Conservation (phyloP, 2,329 filamentous ascomycete species). For the Penicillium brevicompactum region DNA sequence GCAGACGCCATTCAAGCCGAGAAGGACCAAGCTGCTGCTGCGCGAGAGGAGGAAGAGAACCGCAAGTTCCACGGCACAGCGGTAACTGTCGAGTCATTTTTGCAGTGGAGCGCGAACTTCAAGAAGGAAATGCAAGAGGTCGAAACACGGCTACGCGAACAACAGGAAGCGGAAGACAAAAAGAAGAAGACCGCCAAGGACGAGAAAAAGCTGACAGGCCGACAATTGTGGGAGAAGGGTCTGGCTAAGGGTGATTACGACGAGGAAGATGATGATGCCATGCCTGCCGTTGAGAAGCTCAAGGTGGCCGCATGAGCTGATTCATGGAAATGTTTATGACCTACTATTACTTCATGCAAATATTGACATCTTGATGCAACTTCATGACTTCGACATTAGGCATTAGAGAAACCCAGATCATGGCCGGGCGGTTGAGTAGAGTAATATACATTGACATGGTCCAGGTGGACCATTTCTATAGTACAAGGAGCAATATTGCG, state of each 20-base stretch:
- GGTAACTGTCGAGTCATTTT: constrained; percentile 84
- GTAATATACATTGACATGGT: constrained; percentile 5
- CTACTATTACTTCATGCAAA: constrained; percentile 11
- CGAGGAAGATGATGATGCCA: constrained; percentile 64
- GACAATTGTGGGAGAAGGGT: constrained; percentile 76
- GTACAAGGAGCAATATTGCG: background rate
- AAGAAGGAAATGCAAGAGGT: constrained; percentile 77
- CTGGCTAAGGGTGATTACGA: constrained; percentile 69
- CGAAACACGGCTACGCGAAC: constrained; percentile 65
- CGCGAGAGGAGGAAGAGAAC: constrained; percentile 86
- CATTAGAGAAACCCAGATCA: background rate
- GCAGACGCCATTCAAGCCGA: constrained; percentile 62
- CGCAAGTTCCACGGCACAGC: constrained; percentile 90
- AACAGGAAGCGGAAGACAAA: constrained; percentile 77
- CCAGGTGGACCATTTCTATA: background rate
- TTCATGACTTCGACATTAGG: background rate
- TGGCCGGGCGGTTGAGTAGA: background rate
- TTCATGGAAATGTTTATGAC: constrained; percentile 17
- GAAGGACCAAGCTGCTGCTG: constrained; percentile 56
- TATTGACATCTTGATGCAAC: constrained; percentile 10
- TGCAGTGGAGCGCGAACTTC: constrained; percentile 80
- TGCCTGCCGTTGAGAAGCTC: constrained; percentile 66
- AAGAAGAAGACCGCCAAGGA: constrained; percentile 72
- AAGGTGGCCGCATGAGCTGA: constrained; percentile 62
- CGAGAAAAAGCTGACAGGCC: constrained; percentile 68